These are phyloP conservation scores for Amphirosellinia nigrospora DNA, from an alignment of 495 filamentous ascomycete genomes.

Conservation along the genomic window DNA sequence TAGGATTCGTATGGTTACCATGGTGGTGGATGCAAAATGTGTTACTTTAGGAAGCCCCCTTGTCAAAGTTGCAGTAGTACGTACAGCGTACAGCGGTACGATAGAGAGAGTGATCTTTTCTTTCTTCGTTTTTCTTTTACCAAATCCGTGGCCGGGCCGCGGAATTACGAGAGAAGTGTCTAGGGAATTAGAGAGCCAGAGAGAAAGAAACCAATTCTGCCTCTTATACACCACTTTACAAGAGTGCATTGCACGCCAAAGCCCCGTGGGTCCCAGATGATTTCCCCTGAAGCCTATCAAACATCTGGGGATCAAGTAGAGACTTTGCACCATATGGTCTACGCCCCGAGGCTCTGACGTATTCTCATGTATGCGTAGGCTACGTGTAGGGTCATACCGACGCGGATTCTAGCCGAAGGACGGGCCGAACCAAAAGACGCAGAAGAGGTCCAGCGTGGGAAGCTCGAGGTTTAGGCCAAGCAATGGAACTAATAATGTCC, in stretches of 20 bases:
- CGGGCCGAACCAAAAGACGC: background rate
- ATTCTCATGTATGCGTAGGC: background rate
- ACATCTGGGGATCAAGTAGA: slow-evolving; percentile 7
- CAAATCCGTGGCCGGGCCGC: background rate
- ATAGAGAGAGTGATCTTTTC: background rate
- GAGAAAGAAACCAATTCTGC: slow-evolving; percentile 15
- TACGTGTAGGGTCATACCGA: slow-evolving; percentile 3
- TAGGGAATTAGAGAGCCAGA: background rate
- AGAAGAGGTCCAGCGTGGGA: background rate
- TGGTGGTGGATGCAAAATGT: slow-evolving; percentile 22
- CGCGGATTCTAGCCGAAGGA: background rate
- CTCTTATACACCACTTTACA: background rate
- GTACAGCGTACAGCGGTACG: background rate
- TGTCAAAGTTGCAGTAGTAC: slow-evolving; percentile 8
- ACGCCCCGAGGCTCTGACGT: background rate
- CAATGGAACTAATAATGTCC: slow-evolving; percentile 10
- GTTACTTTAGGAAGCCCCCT: slow-evolving; percentile 3
- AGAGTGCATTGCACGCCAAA: background rate
- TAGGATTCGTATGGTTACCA: slow-evolving; percentile 25
- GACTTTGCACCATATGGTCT: background rate
- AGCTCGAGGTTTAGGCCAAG: background rate
- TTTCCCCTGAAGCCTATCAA: slow-evolving; percentile 8
- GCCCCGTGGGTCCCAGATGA: background rate
- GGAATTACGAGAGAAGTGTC: background rate
- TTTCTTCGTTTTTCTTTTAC: slow-evolving; percentile 19